Conservation (phyloP, 331 rosid species). For the Quercus phellos region DNA sequence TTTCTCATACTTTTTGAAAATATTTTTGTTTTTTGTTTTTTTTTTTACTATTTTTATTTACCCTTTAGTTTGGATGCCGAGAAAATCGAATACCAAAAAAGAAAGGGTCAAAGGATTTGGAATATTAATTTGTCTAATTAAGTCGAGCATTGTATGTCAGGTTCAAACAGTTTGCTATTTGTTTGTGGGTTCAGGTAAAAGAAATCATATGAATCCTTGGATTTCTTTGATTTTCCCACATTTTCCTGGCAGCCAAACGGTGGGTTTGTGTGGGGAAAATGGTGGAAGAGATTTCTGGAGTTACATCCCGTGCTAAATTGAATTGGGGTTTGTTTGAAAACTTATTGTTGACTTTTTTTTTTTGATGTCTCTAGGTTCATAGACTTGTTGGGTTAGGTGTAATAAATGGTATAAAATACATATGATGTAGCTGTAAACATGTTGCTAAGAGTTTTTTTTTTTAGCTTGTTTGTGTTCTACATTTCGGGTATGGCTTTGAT, state of each 20-base stretch:
- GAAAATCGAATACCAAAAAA: background rate
- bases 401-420: background rate
- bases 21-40: background rate
- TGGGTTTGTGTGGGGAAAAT: background rate
- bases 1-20: background rate
- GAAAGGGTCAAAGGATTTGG: background rate
- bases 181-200: background rate
- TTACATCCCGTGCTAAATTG: background rate
- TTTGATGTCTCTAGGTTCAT: background rate
- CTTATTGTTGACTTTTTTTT: background rate
- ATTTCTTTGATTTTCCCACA: background rate
- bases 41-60: background rate
- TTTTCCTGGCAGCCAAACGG: background rate
- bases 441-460: background rate
- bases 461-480: background rate
- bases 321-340: background rate
- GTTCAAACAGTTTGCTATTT: background rate
- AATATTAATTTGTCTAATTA: background rate
- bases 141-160: background rate
- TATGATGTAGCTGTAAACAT: background rate
- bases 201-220: background rate
- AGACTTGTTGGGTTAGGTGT: background rate
- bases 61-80: background rate
- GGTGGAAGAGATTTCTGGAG: background rate
- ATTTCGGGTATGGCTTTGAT: background rate